Conservation (phyloP, 331 rosid species). For the Quercus lobata region DNA sequence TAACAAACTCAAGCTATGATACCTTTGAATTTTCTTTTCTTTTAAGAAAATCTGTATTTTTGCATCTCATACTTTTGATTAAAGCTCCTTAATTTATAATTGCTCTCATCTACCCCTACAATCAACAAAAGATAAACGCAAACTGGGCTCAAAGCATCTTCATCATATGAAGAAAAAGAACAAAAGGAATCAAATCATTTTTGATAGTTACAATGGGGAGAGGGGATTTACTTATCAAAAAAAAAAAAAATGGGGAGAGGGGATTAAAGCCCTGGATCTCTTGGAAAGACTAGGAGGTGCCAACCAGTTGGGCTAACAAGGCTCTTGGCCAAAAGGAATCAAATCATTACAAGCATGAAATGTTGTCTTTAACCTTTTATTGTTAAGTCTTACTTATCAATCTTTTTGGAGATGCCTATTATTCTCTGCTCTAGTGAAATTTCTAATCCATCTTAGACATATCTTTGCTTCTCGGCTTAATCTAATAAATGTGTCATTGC, state of each 20-base stretch:
- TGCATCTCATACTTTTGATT: not conserved
- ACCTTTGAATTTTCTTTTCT: not conserved
- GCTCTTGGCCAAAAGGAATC: too few relatives aligned
- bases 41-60: not conserved
- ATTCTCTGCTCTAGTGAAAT: not conserved
- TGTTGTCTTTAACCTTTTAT: not conserved
- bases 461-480: not conserved
- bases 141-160: not conserved
- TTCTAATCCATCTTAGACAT: not conserved
- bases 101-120: not conserved
- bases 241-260: too few relatives aligned
- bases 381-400: not conserved
- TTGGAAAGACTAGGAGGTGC: too few relatives aligned
- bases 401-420: not conserved
- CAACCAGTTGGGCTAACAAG: too few relatives aligned
- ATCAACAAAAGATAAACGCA: not conserved
- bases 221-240: too few relatives aligned
- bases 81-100: not conserved
- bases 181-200: not conserved
- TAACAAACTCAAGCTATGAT: not conserved
- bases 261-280: too few relatives aligned
- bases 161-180: too few relatives aligned
- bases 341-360: not conserved
- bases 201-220: too few relatives aligned
- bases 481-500: not conserved